A percentile compares a stretch with the other conserved stretches of the same genome.
These are phyloP conservation scores for Picochlorum sp. DNA, from an alignment of 139 green algal genomes.

Conservation along the genomic window DNA sequence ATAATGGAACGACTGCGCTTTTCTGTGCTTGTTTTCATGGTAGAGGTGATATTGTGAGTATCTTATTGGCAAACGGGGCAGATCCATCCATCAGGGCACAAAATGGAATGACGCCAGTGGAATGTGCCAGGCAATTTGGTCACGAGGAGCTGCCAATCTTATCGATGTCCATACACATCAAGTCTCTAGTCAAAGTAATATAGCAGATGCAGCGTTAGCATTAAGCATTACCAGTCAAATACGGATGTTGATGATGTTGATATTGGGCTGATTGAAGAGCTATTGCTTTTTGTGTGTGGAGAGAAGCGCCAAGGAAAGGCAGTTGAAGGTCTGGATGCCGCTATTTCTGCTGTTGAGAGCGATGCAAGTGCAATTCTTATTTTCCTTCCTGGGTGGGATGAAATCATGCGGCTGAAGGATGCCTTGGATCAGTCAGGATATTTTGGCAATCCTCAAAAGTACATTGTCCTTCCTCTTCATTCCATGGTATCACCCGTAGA, in stretches of 20 bases:
- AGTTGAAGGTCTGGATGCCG: neutral
- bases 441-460: constrained; percentile 23
- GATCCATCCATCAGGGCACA: constrained; percentile 26
- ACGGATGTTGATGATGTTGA: constrained; percentile 52
- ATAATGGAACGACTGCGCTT: constrained; percentile 59
- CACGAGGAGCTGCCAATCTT: constrained; percentile 28
- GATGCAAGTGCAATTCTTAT: constrained; percentile 56
- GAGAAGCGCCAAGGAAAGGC: constrained; percentile 19
- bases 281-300: constrained; percentile 39
- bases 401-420: constrained; percentile 69
- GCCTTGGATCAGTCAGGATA: constrained; percentile 26
- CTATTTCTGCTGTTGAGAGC: neutral
- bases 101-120: constrained; percentile 38
- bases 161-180: constrained; percentile 26
- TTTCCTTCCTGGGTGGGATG: constrained; percentile 80
- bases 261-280: constrained; percentile 31
- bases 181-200: constrained; percentile 8
- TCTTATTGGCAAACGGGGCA: constrained; percentile 59
- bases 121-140: constrained; percentile 52
- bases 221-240: constrained; percentile 32
- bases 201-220: constrained; percentile 26
- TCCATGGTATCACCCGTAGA: constrained; percentile 61
- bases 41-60: neutral
- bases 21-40: constrained; percentile 34
- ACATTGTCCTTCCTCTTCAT: constrained; percentile 61